phyloP scores from a whole-genome alignment of 371 early-diverging fungal genomes.

The Zancudomyces culisetae region DNA sequence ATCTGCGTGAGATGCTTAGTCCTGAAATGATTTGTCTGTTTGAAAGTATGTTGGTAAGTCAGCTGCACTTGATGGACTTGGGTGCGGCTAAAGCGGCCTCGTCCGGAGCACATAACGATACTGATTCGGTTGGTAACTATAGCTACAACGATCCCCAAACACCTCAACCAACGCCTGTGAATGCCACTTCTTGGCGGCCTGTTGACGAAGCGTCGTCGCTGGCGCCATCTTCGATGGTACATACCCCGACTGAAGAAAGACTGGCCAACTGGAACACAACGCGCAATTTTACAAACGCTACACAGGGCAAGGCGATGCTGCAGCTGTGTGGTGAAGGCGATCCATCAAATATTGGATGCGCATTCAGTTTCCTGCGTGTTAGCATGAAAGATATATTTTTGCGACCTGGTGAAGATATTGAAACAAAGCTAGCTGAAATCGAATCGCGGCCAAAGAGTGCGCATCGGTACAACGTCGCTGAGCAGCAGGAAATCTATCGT shows the following conservation, averaged over 20 bases:
- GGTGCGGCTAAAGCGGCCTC: constrained; percentile 56
- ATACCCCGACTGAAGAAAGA: constrained; percentile 74
- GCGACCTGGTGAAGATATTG: constrained; percentile 67
- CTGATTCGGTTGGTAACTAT: too few species aligned
- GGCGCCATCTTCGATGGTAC: too few species aligned
- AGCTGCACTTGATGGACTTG: constrained; percentile 83
- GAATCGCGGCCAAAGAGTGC: constrained; percentile 66
- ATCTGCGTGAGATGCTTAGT: constrained; percentile 84
- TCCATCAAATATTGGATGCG: constrained; percentile 95
- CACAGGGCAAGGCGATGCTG: constrained; percentile 82
- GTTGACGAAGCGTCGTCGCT: too few species aligned
- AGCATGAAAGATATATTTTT: constrained; percentile 94
- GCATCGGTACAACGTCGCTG: constrained; percentile 80
- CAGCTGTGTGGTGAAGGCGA: constrained; percentile 90
- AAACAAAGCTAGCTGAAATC: constrained; percentile 62
- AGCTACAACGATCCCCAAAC: too few species aligned
- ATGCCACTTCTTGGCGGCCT: too few species aligned
- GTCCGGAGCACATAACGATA: constrained; percentile 45
- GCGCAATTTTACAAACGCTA: constrained; percentile 84
- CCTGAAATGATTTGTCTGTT: constrained; percentile 93
- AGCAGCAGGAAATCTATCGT: constrained; percentile 85
- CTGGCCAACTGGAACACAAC: constrained; percentile 95
- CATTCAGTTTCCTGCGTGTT: constrained; percentile 93
- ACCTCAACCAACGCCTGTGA: too few species aligned
- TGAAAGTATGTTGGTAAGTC: constrained; percentile 93